phyloP scores from a whole-genome alignment of 805 yeast genomes.

The Pichia gijzeniarum region DNA sequence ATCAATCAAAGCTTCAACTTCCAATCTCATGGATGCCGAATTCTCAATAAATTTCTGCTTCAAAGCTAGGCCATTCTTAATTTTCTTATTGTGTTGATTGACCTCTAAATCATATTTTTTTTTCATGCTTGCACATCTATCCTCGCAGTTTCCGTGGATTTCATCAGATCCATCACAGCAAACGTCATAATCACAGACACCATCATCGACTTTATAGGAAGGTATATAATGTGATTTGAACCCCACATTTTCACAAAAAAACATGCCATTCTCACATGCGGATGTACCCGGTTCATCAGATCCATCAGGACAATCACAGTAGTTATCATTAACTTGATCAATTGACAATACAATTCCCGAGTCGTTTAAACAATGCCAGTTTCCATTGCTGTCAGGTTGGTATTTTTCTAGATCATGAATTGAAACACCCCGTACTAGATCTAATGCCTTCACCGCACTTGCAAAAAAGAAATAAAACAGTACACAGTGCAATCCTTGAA shows the following conservation, averaged over 20 bases:
- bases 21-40: conserved; percentile 22
- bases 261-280: conserved; percentile 56
- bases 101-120: conserved; percentile 28
- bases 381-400: conserved; percentile 41
- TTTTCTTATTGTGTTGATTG: conserved; percentile 15
- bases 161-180: conserved; percentile 98
- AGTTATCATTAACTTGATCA: conserved; percentile 74
- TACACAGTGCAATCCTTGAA: too few relatives aligned
- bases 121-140: conserved; percentile 47
- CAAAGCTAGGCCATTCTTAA: conserved; percentile 32
- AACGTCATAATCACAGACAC: conserved; percentile 78
- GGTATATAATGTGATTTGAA: conserved; percentile 57
- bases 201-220: conserved; percentile 71
- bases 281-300: conserved; percentile 95
- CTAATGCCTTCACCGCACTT: neutral
- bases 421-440: conserved; percentile 29
- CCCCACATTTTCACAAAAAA: conserved; percentile 77
- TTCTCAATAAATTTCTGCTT: conserved; percentile 27
- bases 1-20: conserved; percentile 15
- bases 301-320: conserved; percentile 97
- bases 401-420: conserved; percentile 40
- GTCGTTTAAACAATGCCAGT: conserved; percentile 66
- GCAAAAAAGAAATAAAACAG: neutral
- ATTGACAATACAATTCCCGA: conserved; percentile 57
- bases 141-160: conserved; percentile 44